phyloP scores from a whole-genome alignment of 768 basidiomycete species.

The Termitomyces sp. region DNA sequence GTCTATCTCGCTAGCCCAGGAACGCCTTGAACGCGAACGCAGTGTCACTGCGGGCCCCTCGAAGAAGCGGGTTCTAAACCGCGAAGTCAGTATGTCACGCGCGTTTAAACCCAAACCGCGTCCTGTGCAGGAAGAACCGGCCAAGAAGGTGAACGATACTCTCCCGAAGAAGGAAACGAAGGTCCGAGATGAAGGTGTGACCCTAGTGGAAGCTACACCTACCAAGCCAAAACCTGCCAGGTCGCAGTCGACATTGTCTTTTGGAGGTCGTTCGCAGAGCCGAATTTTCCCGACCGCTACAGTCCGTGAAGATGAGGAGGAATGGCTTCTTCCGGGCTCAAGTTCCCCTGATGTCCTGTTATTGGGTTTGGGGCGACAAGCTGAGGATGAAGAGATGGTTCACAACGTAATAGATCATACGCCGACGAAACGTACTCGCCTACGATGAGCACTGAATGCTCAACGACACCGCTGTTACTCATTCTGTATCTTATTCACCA shows the following conservation, averaged over 20 bases:
- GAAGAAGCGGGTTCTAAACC: conserved; percentile 55
- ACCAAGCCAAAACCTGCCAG: conserved; percentile 20
- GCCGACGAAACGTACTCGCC: conserved; percentile 11
- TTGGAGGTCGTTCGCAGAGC: conserved; percentile 4
- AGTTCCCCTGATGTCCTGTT: conserved; percentile 41
- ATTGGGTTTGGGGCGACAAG: conserved; percentile 14
- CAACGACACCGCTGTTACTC: not conserved
- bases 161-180: conserved; percentile 4
- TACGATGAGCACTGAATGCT: conserved; percentile 1
- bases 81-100: conserved; percentile 78
- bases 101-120: conserved; percentile 46
- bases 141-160: conserved; percentile 9
- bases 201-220: conserved; percentile 57
- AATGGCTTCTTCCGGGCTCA: conserved; percentile 39
- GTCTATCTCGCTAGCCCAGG: conserved; percentile 68
- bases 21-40: conserved; percentile 37
- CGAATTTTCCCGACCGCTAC: conserved; percentile 2
- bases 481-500: not conserved
- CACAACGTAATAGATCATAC: conserved; percentile 5
- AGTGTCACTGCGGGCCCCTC: conserved; percentile 26
- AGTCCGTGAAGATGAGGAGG: conserved; percentile 22
- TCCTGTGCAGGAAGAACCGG: conserved; percentile 13
- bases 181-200: conserved; percentile 29
- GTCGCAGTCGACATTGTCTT: conserved; percentile 10
- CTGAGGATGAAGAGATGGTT: conserved; percentile 2